Evolutionary conservation across 1,284 basidiomycete genomes (phyloP).

Genomic region (Microstroma glucosiphilum): DNA sequence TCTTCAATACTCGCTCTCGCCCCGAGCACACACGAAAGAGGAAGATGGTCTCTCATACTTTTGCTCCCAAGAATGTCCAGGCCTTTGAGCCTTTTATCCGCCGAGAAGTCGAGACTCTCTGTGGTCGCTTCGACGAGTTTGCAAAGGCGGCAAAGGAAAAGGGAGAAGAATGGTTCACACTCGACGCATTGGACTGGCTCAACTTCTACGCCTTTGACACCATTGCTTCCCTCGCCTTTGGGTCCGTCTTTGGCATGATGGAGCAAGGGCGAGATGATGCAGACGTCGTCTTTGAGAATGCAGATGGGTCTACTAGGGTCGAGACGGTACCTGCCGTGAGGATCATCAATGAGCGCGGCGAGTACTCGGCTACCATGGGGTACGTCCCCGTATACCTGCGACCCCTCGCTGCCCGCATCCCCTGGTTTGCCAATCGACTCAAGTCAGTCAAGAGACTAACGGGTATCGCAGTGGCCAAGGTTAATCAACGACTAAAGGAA

Average conservation of each 20-base stretch:
- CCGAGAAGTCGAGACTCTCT: slow-evolving; percentile 34
- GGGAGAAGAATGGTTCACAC: slow-evolving; percentile 12
- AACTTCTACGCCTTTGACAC: slow-evolving; percentile 70
- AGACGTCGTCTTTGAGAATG: slow-evolving; percentile 54
- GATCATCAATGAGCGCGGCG: slow-evolving; percentile 82
- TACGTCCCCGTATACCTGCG: slow-evolving; percentile 62
- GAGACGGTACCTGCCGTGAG: slow-evolving; percentile 70
- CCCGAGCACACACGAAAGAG: slow-evolving; percentile 77
- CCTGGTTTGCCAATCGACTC: slow-evolving; percentile 69
- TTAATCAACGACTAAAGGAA: slow-evolving; percentile 64
- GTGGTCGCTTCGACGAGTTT: slow-evolving; percentile 42
- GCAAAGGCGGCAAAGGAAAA: slow-evolving; percentile 27
- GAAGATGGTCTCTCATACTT: slow-evolving; percentile 80
- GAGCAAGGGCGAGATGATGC: slow-evolving; percentile 67
- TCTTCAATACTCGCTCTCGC: slow-evolving; percentile 80
- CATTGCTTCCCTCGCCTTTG: slow-evolving; percentile 48
- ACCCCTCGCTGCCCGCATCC: slow-evolving; percentile 27
- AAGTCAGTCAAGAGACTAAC: slow-evolving; percentile 64
- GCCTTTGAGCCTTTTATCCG: slow-evolving; percentile 44
- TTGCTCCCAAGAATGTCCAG: slow-evolving; percentile 55
- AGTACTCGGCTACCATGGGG: slow-evolving; percentile 77
- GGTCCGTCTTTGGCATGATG: slow-evolving; percentile 77
- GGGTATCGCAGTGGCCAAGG: slow-evolving; percentile 65
- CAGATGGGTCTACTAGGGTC: slow-evolving; percentile 52
- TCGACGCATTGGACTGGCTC: background rate